These are phyloP conservation scores for Solanum pennellii DNA, from an alignment of 257 asterid genomes.

Conservation along the genomic window DNA sequence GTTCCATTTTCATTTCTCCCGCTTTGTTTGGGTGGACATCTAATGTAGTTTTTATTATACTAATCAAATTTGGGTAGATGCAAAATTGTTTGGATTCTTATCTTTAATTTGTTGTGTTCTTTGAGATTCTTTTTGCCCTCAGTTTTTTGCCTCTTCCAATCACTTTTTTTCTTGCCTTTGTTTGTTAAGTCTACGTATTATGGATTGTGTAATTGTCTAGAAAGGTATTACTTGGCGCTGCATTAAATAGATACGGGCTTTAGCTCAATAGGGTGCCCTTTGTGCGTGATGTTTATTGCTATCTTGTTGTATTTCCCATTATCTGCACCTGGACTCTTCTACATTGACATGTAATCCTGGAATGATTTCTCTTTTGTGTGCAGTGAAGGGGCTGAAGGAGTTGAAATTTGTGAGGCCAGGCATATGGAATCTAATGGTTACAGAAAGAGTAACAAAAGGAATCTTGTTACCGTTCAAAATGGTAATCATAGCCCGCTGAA, in stretches of 20 bases:
- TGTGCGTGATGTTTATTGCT: background rate
- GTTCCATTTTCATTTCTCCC: background rate
- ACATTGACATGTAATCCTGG: background rate
- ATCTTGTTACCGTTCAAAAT: slow-evolving; percentile 45
- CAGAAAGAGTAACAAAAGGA: slow-evolving; percentile 39
- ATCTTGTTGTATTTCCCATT: background rate
- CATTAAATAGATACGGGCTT: background rate
- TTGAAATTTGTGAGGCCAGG: slow-evolving; percentile 8
- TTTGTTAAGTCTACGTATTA: background rate
- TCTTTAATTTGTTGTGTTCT: background rate
- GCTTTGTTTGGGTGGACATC: background rate
- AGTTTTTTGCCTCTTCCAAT: background rate
- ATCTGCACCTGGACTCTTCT: background rate
- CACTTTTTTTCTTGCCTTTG: background rate
- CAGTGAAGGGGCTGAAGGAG: slow-evolving; percentile 21
- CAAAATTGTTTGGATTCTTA: background rate
- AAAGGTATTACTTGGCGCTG: background rate
- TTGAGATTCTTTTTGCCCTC: background rate
- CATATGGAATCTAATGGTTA: slow-evolving; percentile 62
- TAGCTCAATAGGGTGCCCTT: background rate
- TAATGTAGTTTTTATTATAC: background rate
- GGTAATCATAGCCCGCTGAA: slow-evolving; percentile 36
- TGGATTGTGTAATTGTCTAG: background rate
- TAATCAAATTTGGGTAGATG: background rate
- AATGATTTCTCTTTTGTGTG: background rate